These are phyloP conservation scores for Fragaria nilgerrensis DNA, from an alignment of 306 rosid genomes.

Conservation along the genomic window DNA sequence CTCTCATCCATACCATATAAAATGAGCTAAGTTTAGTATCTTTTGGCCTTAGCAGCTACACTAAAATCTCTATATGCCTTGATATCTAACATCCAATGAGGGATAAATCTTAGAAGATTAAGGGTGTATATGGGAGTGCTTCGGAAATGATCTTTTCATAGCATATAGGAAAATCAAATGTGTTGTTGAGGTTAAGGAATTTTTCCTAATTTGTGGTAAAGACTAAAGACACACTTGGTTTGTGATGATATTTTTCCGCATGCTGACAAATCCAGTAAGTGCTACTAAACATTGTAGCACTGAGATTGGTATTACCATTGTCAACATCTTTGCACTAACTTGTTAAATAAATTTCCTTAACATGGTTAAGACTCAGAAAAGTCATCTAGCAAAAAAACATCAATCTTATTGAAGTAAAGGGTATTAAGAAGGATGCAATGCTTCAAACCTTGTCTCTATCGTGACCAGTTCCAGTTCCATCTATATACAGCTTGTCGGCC, in stretches of 20 bases:
- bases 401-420: background rate
- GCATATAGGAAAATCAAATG: background rate
- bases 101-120: background rate
- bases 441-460: constrained; percentile 31
- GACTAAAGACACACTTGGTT: background rate
- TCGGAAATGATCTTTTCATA: background rate
- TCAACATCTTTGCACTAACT: background rate
- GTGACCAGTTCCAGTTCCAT: constrained; percentile 25
- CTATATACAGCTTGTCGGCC: constrained; percentile 53
- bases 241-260: background rate
- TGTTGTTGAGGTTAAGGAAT: background rate
- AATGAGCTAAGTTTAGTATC: background rate
- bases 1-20: background rate
- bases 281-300: background rate
- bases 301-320: background rate
- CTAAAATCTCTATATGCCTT: background rate
- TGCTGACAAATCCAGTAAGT: background rate
- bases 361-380: background rate
- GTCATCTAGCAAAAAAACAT: constrained; percentile 1
- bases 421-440: background rate
- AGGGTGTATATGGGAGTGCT: background rate
- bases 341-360: background rate
- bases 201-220: background rate
- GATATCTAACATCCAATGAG: background rate
- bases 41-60: background rate